A percentile compares a stretch with the other conserved stretches of the same genome.
phyloP scores from a whole-genome alignment of 73 alveolate species.

The Paramecium caudatum region DNA sequence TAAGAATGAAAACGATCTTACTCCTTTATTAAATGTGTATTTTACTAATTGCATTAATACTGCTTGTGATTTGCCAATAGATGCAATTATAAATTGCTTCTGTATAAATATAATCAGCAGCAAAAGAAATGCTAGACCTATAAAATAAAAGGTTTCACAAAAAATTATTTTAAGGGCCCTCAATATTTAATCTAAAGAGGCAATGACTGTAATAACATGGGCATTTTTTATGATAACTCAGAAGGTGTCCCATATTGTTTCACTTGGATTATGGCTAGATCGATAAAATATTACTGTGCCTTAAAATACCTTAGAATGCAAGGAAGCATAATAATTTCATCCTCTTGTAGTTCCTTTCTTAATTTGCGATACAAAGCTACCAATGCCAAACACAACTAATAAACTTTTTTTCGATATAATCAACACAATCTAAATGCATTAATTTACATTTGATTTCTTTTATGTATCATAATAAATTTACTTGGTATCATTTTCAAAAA shows the following conservation, averaged over 20 bases:
- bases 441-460: constrained; percentile 13
- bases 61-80: background rate
- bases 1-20: constrained; percentile 13
- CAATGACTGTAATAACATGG: background rate
- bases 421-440: background rate
- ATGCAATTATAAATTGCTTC: constrained; percentile 21
- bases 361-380: background rate
- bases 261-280: background rate
- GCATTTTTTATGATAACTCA: background rate
- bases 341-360: background rate
- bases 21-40: background rate
- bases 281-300: background rate
- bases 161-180: background rate
- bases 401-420: background rate
- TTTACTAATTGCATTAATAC: background rate
- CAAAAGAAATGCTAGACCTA: background rate
- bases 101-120: background rate
- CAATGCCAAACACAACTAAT: too few species aligned
- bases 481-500: background rate
- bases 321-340: background rate
- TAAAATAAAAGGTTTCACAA: background rate
- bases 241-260: background rate
- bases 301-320: background rate
- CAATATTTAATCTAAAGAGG: background rate
- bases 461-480: constrained; percentile 2